A percentile compares a stretch with the other conserved stretches of the same genome.
Evolutionary conservation across 768 basidiomycete genomes (phyloP).

Genomic region (Boletus edulis): DNA sequence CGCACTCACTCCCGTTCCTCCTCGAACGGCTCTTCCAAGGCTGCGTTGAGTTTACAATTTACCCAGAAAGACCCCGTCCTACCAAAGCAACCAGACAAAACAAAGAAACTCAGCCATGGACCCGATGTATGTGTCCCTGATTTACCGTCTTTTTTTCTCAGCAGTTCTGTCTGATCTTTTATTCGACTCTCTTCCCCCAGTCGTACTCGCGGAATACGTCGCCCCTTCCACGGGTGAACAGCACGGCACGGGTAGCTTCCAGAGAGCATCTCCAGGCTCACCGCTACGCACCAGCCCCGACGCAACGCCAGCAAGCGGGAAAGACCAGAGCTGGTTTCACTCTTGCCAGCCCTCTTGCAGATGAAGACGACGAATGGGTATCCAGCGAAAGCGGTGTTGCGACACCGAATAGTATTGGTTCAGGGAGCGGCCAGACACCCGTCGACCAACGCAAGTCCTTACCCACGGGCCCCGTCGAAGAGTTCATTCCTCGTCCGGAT

Average conservation of each 20-base stretch:
- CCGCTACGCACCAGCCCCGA: constrained; percentile 25
- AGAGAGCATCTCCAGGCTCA: constrained; percentile 35
- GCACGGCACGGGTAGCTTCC: constrained; percentile 28
- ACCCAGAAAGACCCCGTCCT: constrained; percentile 59
- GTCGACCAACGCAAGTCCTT: constrained; percentile 24
- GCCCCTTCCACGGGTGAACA: constrained; percentile 26
- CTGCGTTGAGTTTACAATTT: constrained; percentile 60
- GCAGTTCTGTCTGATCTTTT: constrained; percentile 11
- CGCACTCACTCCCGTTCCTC: constrained; percentile 65
- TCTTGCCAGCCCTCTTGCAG: constrained; percentile 48
- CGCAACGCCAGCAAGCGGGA: constrained; percentile 31
- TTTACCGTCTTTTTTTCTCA: constrained; percentile 11
- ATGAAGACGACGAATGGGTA: constrained; percentile 70
- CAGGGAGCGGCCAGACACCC: constrained; percentile 39
- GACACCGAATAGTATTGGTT: constrained; percentile 55
- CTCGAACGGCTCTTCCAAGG: constrained; percentile 52
- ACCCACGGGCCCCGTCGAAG: constrained; percentile 16
- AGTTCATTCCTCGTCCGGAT: constrained; percentile 21
- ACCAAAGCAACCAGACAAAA: constrained; percentile 47
- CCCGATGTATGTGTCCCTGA: constrained; percentile 43
- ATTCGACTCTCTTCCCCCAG: not conserved
- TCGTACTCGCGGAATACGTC: constrained; percentile 25
- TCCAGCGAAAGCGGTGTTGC: constrained; percentile 76
- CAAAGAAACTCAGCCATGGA: constrained; percentile 43
- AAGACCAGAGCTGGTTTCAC: constrained; percentile 56